Percentiles rank a stretch among this genome's conserved stretches.
Evolutionary conservation across 805 yeast genomes (phyloP).

Genomic region (Ogataea glucozyma): DNA sequence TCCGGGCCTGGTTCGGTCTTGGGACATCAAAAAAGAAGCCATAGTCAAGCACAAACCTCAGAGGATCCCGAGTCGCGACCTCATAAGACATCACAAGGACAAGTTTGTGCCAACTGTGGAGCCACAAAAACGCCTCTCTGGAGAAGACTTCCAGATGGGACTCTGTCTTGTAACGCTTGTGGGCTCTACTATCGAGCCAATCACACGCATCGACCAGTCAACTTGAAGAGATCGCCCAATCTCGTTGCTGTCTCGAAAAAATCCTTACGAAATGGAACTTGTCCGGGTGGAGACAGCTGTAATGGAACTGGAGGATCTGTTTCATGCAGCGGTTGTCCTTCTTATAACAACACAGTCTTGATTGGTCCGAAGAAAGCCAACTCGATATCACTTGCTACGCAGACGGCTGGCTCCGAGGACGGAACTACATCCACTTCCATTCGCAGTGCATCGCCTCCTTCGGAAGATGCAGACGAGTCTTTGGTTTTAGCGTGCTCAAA

Average conservation of each 20-base stretch:
- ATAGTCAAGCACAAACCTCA: slow-evolving; percentile 4
- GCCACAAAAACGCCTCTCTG: slow-evolving; percentile 59
- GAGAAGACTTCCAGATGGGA: slow-evolving; percentile 59
- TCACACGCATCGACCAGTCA: slow-evolving; percentile 64
- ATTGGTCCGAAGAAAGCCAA: slow-evolving; percentile 1
- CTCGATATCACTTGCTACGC: slow-evolving; percentile 3
- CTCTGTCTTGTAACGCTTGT: slow-evolving; percentile 59
- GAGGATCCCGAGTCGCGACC: not conserved
- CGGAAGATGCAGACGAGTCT: slow-evolving; percentile 33
- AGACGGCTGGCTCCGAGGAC: too few relatives aligned
- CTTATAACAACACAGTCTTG: slow-evolving; percentile 67
- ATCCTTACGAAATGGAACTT: slow-evolving; percentile 48
- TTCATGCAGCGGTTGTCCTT: slow-evolving; percentile 83
- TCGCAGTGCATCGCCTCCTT: not conserved
- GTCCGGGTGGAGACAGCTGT: slow-evolving; percentile 77
- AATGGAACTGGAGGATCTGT: slow-evolving; percentile 85
- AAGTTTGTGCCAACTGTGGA: slow-evolving; percentile 54
- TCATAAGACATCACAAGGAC: slow-evolving; percentile 20
- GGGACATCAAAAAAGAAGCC: slow-evolving; percentile 6
- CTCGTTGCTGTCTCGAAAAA: slow-evolving; percentile 43
- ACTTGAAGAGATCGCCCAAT: slow-evolving; percentile 59
- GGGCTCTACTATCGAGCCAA: slow-evolving; percentile 59
- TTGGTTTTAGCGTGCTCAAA: slow-evolving; percentile 77
- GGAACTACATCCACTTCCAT: too few relatives aligned
- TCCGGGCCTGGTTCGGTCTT: not conserved